Evolutionary conservation across 2,329 filamentous ascomycete species (phyloP), one percentile per base, ranked within the genome.

Genomic region (Alternaria metachromatica): DNA sequence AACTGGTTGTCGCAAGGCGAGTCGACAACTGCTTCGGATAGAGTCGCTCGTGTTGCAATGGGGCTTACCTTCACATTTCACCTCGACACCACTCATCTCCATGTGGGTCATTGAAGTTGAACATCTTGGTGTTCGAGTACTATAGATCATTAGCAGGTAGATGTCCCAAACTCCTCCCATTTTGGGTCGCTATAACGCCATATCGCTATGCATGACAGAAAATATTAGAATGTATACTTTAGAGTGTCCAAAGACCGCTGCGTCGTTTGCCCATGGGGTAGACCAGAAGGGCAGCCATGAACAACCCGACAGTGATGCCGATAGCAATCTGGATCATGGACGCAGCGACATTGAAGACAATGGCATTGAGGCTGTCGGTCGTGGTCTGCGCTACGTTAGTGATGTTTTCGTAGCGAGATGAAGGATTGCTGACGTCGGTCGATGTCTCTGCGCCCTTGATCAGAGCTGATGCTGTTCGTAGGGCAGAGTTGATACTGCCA

Each of bases 291-390:
- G 83, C 82, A 44, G 80, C 81, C 71, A 85, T 76, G 71, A 85
- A 85, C 55, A 85, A 65, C 3, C 84, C 84, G 2, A 85, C 83
- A 8, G 83, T 85, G 49, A 85, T 84, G 8, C 84, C 84, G 66
- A 85, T 85, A 21, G 84, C 84, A 13, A 85, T 82, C 67, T 85
- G 82, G 44, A 85, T 82, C 56, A 85, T 83, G 4, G 75, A 79
- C 59, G 82, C 84, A 8, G 82, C 81, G 21, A 85, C 83, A 33
- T 80, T 84, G 66, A 85, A 76, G 59, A 73, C 70, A 15, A 73
- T 73, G 10, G 70, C 64, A 25, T 73, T 73, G 13, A 73, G 55
- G n/a, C 69, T 70, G 43, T 70, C 64, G 21, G 68, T 68, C 1
- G 66, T 69, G 12, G 65, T 67, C 70, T 72, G 51, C 18, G 18